These are phyloP conservation scores for Fagus sylvatica DNA, from an alignment of 306 rosid species.

Conservation along the genomic window DNA sequence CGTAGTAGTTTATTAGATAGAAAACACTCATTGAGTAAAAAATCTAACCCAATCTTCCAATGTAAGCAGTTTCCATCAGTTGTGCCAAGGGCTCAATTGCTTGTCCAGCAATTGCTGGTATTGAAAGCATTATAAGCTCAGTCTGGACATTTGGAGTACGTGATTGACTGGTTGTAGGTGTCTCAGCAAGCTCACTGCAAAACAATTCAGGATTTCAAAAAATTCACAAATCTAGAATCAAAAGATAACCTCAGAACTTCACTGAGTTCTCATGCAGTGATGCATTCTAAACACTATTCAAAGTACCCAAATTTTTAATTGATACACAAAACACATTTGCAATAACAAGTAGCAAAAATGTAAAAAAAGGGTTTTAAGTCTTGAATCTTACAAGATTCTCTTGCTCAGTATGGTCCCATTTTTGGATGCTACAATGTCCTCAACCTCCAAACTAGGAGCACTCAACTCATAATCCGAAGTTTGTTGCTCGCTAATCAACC, in stretches of 20 bases:
- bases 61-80: conserved; percentile 94
- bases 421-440: not conserved
- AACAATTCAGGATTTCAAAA: conserved; percentile 5
- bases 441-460: not conserved
- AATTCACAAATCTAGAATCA: not conserved
- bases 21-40: not conserved
- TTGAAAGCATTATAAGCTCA: conserved; percentile 63
- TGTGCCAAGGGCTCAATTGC: conserved; percentile 90
- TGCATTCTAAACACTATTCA: not conserved
- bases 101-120: conserved; percentile 93
- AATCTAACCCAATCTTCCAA: conserved; percentile 73
- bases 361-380: not conserved
- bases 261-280: not conserved
- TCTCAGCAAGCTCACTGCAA: conserved; percentile 42
- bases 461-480: conserved; percentile 12
- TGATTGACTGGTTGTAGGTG: conserved; percentile 16
- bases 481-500: conserved; percentile 1
- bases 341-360: not conserved
- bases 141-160: conserved; percentile 46
- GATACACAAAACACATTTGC: not conserved
- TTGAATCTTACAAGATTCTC: not conserved
- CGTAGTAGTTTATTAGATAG: not conserved
- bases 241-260: not conserved
- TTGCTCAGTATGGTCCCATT: not conserved
- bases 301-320: not conserved